phyloP scores from a whole-genome alignment of 208 protist species.

The Jaenimonas drosophilae region DNA sequence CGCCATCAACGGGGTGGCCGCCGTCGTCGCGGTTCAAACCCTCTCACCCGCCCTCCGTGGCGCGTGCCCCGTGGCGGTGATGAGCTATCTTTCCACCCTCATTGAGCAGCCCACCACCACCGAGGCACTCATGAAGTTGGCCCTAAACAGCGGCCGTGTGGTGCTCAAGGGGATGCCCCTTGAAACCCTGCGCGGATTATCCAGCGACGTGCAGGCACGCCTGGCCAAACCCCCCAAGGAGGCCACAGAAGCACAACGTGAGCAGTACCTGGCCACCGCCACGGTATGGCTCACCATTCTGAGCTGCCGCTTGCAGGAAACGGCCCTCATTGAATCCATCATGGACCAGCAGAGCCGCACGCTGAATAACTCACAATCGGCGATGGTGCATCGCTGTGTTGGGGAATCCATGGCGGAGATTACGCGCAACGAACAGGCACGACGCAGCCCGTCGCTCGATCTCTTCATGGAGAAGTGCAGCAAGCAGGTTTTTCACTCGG shows the following conservation, averaged over 20 bases:
- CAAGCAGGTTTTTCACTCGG: constrained; percentile 77
- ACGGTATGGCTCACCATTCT: constrained; percentile 87
- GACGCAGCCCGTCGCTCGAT: constrained; percentile 60
- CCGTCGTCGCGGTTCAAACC: constrained; percentile 44
- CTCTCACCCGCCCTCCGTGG: constrained; percentile 49
- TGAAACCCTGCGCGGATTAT: constrained; percentile 39
- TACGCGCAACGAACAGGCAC: constrained; percentile 57
- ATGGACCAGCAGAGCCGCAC: constrained; percentile 85
- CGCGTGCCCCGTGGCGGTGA: constrained; percentile 32
- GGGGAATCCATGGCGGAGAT: constrained; percentile 85
- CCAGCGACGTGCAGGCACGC: constrained; percentile 53
- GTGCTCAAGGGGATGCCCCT: constrained; percentile 51
- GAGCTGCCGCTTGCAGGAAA: constrained; percentile 80
- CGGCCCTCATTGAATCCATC: constrained; percentile 62
- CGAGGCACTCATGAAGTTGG: constrained; percentile 49
- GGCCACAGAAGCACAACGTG: constrained; percentile 56
- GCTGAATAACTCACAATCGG: constrained; percentile 80
- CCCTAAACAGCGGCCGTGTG: constrained; percentile 60
- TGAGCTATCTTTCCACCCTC: constrained; percentile 63
- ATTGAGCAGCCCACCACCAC: constrained; percentile 47
- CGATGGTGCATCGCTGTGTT: constrained; percentile 85
- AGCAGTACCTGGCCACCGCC: constrained; percentile 81
- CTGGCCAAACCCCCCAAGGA: constrained; percentile 80
- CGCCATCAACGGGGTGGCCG: constrained; percentile 42
- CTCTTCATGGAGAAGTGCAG: constrained; percentile 87